Base-by-base conservation (phyloP, 108 stramenopile species). In the Cylindrotheca fusiformis region DNA sequence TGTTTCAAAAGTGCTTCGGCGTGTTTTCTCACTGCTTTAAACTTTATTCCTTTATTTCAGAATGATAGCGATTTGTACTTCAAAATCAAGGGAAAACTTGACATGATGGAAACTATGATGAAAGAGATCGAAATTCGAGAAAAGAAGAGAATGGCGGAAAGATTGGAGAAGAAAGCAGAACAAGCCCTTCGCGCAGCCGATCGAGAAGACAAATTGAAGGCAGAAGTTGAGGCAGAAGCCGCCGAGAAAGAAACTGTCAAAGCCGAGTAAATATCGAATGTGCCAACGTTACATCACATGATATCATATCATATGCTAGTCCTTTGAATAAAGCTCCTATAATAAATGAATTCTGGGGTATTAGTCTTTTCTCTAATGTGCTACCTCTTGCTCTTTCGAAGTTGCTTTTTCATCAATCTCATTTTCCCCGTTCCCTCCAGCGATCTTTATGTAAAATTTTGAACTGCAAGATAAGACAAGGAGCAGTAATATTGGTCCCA, bases 81-180 rank as follows among this genome's bases (percentile, higher is more conserved):
- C 85, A 74, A 71, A 48, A 59, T 85, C 55, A 91, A 88, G 80
- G 86, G 76, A 55, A 95, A 95, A 72, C 82, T 95, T 33, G 88
- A 89, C 59, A 95, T 95, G 94, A 95, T 95, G 94, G 94, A 95
- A 55, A 95, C 94, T 36, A 90, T 97, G 86, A 95, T 97, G 93
- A 97, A 97, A 77, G 96, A 97, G 76, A 97, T 97, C 74, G 96
- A 97, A 67, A 97, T 97, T 65, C 81, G 96, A 47, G 96, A 97
- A 77, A 97, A 97, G 93, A 97, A 97, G 79, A 76, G 93, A 48
- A 91, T 97, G 90, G 96, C 96, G 8, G 94, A 97, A 50, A 79
- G 96, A 60, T 83, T 97, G 49, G 96, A 97, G 67, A 78, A 81
- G n/a, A 95, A 95, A 77, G 96, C 96, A 50, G 90, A 93, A 56